Conservation (phyloP, 2,329 filamentous ascomycete genomes). For the Colletotrichum siamense region DNA sequence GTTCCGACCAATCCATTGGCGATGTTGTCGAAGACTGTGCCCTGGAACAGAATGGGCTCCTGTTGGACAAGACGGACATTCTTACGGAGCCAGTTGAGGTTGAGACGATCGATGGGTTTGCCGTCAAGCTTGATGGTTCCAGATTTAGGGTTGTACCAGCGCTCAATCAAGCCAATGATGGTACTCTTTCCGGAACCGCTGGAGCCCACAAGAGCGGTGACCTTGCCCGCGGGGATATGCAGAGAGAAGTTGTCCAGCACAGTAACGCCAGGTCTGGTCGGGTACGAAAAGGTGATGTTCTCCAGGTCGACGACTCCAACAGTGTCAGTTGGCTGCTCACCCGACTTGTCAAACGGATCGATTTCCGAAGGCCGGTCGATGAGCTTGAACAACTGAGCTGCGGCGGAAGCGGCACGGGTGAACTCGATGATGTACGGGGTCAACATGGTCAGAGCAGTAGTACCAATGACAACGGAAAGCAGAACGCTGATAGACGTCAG, state of each 20-base stretch:
- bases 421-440: constrained; percentile 44
- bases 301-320: constrained; percentile 41
- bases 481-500: constrained; percentile 33
- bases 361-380: constrained; percentile 43
- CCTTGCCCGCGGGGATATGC: constrained; percentile 49
- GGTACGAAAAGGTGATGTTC: constrained; percentile 50
- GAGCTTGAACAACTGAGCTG: constrained; percentile 39
- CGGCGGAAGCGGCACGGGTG: constrained; percentile 39
- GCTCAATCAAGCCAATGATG: constrained; percentile 42
- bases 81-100: constrained; percentile 43
- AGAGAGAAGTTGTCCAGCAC: constrained; percentile 49
- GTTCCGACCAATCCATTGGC: constrained; percentile 48
- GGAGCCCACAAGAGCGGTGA: constrained; percentile 40
- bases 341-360: constrained; percentile 37
- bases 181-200: constrained; percentile 47
- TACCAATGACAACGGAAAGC: constrained; percentile 42
- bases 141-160: constrained; percentile 40
- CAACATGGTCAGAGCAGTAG: constrained; percentile 38
- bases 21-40: constrained; percentile 56
- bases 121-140: constrained; percentile 43
- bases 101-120: constrained; percentile 34
- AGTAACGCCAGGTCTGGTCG: constrained; percentile 44
- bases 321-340: constrained; percentile 32
- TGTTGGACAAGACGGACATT: constrained; percentile 43
- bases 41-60: constrained; percentile 44